phyloP scores from a whole-genome alignment of 257 asterid species.

The Ballota nigra region DNA sequence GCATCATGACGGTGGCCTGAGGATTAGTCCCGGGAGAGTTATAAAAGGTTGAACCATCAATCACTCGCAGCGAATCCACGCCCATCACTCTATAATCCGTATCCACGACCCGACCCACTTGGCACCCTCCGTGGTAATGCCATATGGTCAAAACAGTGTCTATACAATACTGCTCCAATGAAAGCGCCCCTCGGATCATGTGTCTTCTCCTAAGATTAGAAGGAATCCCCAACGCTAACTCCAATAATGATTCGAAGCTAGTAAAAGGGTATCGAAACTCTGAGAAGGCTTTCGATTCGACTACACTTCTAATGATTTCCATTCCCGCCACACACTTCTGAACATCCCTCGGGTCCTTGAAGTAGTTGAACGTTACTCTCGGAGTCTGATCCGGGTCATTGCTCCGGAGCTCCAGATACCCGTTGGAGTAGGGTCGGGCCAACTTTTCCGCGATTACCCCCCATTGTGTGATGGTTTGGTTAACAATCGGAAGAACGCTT shows the following conservation, averaged over 20 bases:
- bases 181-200: constrained; percentile 21
- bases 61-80: constrained; percentile 60
- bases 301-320: constrained; percentile 40
- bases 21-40: constrained; percentile 67
- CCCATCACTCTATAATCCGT: constrained; percentile 54
- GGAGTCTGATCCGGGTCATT: constrained; percentile 66
- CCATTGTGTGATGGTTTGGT: neutral
- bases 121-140: constrained; percentile 97
- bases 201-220: constrained; percentile 29
- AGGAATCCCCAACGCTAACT: constrained; percentile 38
- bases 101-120: constrained; percentile 64
- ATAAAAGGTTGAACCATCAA: constrained; percentile 73
- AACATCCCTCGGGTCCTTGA: constrained; percentile 62
- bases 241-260: constrained; percentile 32
- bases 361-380: constrained; percentile 72
- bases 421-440: constrained; percentile 59
- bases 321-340: constrained; percentile 66
- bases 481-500: neutral
- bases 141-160: constrained; percentile 80
- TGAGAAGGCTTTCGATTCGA: constrained; percentile 44
- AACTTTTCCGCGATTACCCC: neutral
- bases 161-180: constrained; percentile 58
- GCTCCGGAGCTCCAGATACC: constrained; percentile 54
- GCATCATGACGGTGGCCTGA: constrained; percentile 95
- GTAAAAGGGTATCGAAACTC: constrained; percentile 42